Evolutionary conservation across 176 grass and related monocot genomes (phyloP), one percentile per base, ranked within the genome.

Genomic region (Ananas comosus): DNA sequence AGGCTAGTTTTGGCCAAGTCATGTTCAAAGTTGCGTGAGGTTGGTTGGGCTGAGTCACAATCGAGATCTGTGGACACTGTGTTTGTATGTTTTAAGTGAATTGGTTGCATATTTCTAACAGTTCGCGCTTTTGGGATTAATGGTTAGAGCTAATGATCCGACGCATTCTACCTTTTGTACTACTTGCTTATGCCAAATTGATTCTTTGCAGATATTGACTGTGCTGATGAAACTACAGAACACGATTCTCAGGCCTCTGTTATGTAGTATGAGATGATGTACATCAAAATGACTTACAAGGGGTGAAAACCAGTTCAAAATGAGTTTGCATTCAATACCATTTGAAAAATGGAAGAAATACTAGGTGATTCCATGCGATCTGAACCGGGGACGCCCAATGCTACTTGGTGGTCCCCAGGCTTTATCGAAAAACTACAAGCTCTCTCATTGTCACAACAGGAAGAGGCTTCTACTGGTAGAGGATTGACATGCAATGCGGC

Each of bases 381-480:
- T 66, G 86, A 88, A 74, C 76, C 71, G 63, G 79, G 82, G 53
- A 89, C 80, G 51, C 78, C 75, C 80, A 80, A 82, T 79, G 74
- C 82, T 53, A 56, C 76, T 71, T 99, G 85, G 94, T 99, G 94
- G 94, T 52, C 94, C 2, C 68, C 87, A 51, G 87, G 88, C 70
- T 80, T 91, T 50, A 49, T 93, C 65, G 84, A 86, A 70, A 99
- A 93, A 54, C 80, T 91, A 75, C 88, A 99, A 51, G 88, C 82
- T 78, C 85, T 83, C 68, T 85, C 90, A 63, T 82, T 99, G 77
- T 82, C 87, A 63, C 83, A 70, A 70, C 76, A 79, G 59, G 84
- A 88, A 3, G 66, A 88, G 72, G 70, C 48, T 80, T 78, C 85
- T 67, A 81, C 79, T 75, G 73, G 72, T 80, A 90, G 77, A 72